Evolutionary conservation across 2,329 filamentous ascomycete species (phyloP).

Genomic region (Pseudogymnoascus sp.): DNA sequence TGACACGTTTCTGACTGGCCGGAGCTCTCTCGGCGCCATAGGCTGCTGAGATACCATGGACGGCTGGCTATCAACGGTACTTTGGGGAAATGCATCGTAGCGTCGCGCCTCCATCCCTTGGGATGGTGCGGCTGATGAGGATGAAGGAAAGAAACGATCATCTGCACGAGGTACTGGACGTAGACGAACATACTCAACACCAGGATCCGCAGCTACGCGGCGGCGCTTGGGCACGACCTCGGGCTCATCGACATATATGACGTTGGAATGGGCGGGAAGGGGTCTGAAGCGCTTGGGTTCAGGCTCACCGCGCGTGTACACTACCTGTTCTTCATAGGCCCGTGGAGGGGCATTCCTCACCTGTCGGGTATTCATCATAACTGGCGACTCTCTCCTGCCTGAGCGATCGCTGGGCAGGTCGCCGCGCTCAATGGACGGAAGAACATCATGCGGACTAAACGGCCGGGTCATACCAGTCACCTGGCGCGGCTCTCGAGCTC

Average conservation of each 20-base stretch:
- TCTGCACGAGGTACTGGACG: neutral
- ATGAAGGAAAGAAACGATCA: neutral
- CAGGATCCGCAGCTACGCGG: neutral
- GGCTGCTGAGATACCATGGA: neutral
- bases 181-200: conserved; percentile 4
- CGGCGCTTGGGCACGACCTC: conserved; percentile 2
- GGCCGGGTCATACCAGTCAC: neutral
- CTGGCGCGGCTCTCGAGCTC: neutral
- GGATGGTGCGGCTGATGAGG: neutral
- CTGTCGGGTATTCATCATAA: neutral
- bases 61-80: neutral
- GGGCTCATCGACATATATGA: conserved; percentile 5
- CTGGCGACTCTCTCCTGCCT: neutral
- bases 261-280: neutral
- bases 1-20: neutral
- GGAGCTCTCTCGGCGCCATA: neutral
- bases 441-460: neutral
- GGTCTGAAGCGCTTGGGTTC: neutral
- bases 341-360: neutral
- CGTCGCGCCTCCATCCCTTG: neutral
- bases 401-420: neutral
- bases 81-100: neutral
- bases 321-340: neutral
- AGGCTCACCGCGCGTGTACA: conserved; percentile 4
- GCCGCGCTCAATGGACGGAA: conserved; percentile 3